Evolutionary conservation across 176 grass and related monocot genomes (phyloP).

Genomic region (Carex littledalei): DNA sequence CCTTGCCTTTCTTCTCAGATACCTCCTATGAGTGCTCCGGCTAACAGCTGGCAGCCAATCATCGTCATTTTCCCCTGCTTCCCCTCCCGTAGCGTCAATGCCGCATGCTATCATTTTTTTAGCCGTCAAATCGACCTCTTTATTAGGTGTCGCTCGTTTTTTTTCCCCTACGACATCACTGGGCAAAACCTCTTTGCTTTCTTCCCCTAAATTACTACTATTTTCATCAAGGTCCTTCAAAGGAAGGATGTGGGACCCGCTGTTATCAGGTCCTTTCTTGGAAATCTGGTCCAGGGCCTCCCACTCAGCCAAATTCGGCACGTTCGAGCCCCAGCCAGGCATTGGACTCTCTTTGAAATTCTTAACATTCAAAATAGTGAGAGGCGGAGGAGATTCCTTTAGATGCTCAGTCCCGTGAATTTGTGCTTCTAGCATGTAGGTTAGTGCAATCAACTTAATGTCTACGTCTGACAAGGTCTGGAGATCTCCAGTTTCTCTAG

Average conservation of each 20-base stretch:
- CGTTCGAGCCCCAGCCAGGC: conserved; percentile 87
- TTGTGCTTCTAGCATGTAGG: conserved; percentile 93
- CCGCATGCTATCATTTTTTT: conserved; percentile 43
- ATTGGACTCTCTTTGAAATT: conserved; percentile 46
- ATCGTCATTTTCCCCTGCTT: conserved; percentile 56
- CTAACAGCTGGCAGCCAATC: conserved; percentile 85
- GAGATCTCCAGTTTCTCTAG: conserved; percentile 87
- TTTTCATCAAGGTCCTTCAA: conserved; percentile 65
- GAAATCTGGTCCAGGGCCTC: conserved; percentile 72
- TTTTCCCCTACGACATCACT: conserved; percentile 21
- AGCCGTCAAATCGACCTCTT: conserved; percentile 33
- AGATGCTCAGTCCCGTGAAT: conserved; percentile 72
- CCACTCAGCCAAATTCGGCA: conserved; percentile 76
- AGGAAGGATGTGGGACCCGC: conserved; percentile 66
- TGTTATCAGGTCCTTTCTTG: conserved; percentile 21
- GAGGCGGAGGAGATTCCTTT: conserved; percentile 64
- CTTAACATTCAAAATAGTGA: conserved; percentile 60
- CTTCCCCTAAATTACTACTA: conserved; percentile 12
- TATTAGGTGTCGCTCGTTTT: conserved; percentile 27
- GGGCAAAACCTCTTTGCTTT: neutral
- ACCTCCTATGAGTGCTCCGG: conserved; percentile 87
- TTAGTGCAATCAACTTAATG: conserved; percentile 84
- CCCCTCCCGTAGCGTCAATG: conserved; percentile 47
- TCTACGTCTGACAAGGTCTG: conserved; percentile 95
- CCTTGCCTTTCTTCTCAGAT: conserved; percentile 70